Evolutionary conservation across 1,284 basidiomycete genomes (phyloP).

Genomic region (Apiotrichum akiyoshidainum): DNA sequence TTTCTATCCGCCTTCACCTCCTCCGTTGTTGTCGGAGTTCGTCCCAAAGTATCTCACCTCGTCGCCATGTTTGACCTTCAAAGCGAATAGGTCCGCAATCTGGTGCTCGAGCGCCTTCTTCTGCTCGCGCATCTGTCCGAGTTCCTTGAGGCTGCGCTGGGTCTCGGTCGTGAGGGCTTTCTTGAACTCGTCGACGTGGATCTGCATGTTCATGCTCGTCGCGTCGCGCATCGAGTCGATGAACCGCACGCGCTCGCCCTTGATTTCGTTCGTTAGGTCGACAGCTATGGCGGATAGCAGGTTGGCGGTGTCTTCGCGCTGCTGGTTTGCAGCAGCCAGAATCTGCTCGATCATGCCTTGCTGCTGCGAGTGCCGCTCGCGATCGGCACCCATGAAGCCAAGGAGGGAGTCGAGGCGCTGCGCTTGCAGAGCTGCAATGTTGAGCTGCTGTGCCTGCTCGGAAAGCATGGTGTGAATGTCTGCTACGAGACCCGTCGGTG

Average conservation of each 20-base stretch:
- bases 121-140: conserved; percentile 67
- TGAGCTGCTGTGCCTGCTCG: conserved; percentile 38
- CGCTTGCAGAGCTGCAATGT: conserved; percentile 28
- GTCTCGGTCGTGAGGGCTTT: conserved; percentile 51
- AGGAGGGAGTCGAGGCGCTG: conserved; percentile 43
- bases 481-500: conserved; percentile 25
- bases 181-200: conserved; percentile 66
- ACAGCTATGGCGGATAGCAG: conserved; percentile 63
- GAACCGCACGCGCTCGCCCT: conserved; percentile 75
- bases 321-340: conserved; percentile 56
- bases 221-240: conserved; percentile 88
- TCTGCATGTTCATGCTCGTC: conserved; percentile 77
- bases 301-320: conserved; percentile 66
- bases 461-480: conserved; percentile 44
- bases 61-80: conserved; percentile 40
- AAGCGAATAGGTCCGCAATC: conserved; percentile 48
- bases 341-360: conserved; percentile 59
- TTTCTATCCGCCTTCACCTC: too few relatives aligned
- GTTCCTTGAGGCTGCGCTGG: conserved; percentile 64
- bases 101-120: conserved; percentile 65
- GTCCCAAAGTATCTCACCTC: neutral
- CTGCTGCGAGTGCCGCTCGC: conserved; percentile 32
- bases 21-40: too few relatives aligned
- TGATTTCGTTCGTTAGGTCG: conserved; percentile 77
- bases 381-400: conserved; percentile 41